These are phyloP conservation scores for Venturiaceae sp. DNA, from an alignment of 2,329 filamentous ascomycete genomes.

Conservation along the genomic window DNA sequence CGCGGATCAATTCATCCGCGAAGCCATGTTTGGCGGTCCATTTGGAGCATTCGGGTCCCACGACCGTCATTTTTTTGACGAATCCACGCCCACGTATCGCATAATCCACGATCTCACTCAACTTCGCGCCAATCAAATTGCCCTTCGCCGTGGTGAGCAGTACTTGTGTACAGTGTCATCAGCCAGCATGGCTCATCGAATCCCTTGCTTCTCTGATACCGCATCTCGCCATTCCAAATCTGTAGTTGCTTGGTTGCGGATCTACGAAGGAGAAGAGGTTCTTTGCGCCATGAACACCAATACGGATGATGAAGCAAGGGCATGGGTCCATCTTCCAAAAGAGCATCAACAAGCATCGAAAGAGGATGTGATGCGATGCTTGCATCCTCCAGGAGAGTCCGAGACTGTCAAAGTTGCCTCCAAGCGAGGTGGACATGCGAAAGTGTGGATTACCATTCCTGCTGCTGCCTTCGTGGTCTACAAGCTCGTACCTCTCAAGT, in stretches of 20 bases:
- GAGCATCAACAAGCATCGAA: constrained; percentile 8
- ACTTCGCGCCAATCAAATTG: background rate
- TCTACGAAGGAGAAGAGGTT: constrained; percentile 14
- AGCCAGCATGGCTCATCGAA: constrained; percentile 6
- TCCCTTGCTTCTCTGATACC: constrained; percentile 7
- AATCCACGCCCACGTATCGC: constrained; percentile 3
- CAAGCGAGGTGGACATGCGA: background rate
- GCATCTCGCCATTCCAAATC: constrained; percentile 4
- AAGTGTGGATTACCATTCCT: constrained; percentile 11
- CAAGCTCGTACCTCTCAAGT: constrained; percentile 4
- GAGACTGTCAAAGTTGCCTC: background rate
- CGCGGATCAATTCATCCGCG: constrained; percentile 15
- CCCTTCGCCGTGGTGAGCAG: background rate
- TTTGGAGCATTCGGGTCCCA: constrained; percentile 16
- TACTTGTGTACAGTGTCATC: background rate
- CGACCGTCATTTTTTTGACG: constrained; percentile 15
- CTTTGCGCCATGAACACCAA: constrained; percentile 11
- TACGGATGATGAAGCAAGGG: constrained; percentile 4
- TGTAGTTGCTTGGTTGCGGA: constrained; percentile 15
- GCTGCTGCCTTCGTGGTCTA: constrained; percentile 14
- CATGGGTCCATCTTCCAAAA: constrained; percentile 13
- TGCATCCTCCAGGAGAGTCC: background rate
- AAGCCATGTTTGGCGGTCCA: constrained; percentile 16
- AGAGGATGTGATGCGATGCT: background rate
- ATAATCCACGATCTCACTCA: background rate